Base-by-base conservation (phyloP, 164 flowering plant species). In the Stephania japonica region DNA sequence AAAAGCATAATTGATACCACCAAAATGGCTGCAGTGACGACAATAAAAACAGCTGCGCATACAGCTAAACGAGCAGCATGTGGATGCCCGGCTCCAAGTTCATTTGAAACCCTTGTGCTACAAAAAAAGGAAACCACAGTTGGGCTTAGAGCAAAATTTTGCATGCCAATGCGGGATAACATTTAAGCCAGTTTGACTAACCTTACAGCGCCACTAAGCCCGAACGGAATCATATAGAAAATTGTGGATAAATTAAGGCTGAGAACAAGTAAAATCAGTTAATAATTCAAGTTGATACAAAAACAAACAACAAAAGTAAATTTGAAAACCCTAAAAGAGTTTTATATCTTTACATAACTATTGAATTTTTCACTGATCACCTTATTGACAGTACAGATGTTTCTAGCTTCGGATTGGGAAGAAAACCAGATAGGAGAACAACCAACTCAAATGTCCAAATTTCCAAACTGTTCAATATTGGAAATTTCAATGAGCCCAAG, bases 71-170 rank as follows among this genome's bases (percentile, higher is more conserved):
- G 84, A 11, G 97, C 97, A 6, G 83, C 77, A 63, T 70, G 78
- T 16, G 95, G 88, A 78, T 74, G 74, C 44, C 93, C 97, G 0
- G 97, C 93, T 38, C 98, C 95, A 66, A 91, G 73, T 75, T 91
- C 97, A 72, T 93, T 93, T 43, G 97, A 91, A 12, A 91, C 92
- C 70, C 98, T 75, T 50, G 97, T 90, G 77, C 98, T 93, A 74
- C 1, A 44, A 24, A 73, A 8, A 13, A 69, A 21, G 75, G 41
- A 12, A 59, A 12, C 38, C 38, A 32, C 4, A 1, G 42, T 38
- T 13, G 65, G 19, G 43, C 24, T 32, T 32, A 32, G 38, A 2
- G 38, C 38, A 1, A 32, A 32, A 1, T 32, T 32, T 32, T 32
- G 38, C 38, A 32, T 2, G 38, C 38, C 38, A 32, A 32, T 32